phyloP scores from a whole-genome alignment of 176 grass and related monocot genomes.

The Panicum miliaceum region DNA sequence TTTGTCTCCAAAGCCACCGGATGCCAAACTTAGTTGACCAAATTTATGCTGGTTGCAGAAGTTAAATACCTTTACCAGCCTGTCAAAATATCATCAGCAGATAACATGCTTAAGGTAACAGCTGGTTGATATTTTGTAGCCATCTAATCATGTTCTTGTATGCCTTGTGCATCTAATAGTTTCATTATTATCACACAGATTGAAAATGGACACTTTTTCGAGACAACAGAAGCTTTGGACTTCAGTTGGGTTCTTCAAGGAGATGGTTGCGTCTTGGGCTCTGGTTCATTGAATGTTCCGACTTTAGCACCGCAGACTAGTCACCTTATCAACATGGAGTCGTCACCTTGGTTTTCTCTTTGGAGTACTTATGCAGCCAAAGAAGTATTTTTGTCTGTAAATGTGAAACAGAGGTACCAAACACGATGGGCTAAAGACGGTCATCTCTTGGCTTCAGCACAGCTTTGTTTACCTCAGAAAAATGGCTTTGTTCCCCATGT shows the following conservation, averaged over 20 bases:
- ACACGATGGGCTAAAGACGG: conserved; percentile 76
- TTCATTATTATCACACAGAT: conserved; percentile 59
- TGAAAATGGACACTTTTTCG: conserved; percentile 75
- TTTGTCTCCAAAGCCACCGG: background rate
- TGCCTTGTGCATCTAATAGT: conserved; percentile 12
- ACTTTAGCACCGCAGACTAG: conserved; percentile 63
- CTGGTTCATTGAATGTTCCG: conserved; percentile 65
- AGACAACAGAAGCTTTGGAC: conserved; percentile 71
- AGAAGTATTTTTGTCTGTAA: conserved; percentile 84
- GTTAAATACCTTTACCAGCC: conserved; percentile 96
- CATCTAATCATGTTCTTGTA: conserved; percentile 10
- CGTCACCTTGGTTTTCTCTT: conserved; percentile 71
- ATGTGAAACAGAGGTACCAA: conserved; percentile 58
- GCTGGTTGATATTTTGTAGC: conserved; percentile 22
- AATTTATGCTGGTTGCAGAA: conserved; percentile 64
- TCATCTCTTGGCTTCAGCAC: conserved; percentile 85
- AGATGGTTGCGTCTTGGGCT: conserved; percentile 74
- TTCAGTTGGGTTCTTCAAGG: conserved; percentile 81
- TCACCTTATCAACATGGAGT: conserved; percentile 64
- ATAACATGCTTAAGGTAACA: conserved; percentile 75
- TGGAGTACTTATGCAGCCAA: conserved; percentile 47
- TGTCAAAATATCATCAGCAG: conserved; percentile 67
- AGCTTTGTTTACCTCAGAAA: conserved; percentile 69
- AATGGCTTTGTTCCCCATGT: conserved; percentile 62
- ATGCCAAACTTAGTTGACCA: conserved; percentile 33